Evolutionary conservation across 176 grass and related monocot species (phyloP).

Genomic region (Ampelocalamus luodianensis): DNA sequence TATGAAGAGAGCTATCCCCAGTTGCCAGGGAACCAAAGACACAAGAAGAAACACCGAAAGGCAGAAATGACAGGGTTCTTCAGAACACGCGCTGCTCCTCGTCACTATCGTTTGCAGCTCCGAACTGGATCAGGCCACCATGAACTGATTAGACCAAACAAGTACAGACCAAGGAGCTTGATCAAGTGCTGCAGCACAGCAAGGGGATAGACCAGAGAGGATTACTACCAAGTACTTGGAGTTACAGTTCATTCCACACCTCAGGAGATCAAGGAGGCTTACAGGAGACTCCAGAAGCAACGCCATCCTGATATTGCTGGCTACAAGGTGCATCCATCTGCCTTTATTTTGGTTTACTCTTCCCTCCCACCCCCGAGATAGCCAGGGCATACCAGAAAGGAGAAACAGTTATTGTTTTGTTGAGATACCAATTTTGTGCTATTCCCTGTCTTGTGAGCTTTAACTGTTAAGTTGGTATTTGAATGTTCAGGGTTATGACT

Average conservation of each 20-base stretch:
- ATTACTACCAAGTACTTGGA: constrained; percentile 64
- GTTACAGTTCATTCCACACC: constrained; percentile 54
- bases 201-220: constrained; percentile 36
- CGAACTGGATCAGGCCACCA: constrained; percentile 15
- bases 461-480: constrained; percentile 16
- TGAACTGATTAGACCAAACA: constrained; percentile 14
- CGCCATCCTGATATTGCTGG: constrained; percentile 77
- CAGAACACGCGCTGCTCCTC: constrained; percentile 23
- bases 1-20: constrained; percentile 35
- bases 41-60: constrained; percentile 22
- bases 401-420: not conserved
- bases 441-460: not conserved
- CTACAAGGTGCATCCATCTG: constrained; percentile 47
- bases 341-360: not conserved
- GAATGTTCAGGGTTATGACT: constrained; percentile 58
- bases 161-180: constrained; percentile 29
- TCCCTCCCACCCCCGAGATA: too few relatives aligned
- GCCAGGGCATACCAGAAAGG: not conserved
- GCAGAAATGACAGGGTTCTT: constrained; percentile 50
- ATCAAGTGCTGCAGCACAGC: constrained; percentile 60
- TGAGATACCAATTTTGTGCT: constrained; percentile 9
- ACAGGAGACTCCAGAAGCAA: constrained; percentile 77
- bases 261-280: constrained; percentile 72
- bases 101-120: constrained; percentile 28
- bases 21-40: constrained; percentile 9